These are phyloP conservation scores for Penicillium pulvis DNA, from an alignment of 495 filamentous ascomycete species.

Conservation along the genomic window DNA sequence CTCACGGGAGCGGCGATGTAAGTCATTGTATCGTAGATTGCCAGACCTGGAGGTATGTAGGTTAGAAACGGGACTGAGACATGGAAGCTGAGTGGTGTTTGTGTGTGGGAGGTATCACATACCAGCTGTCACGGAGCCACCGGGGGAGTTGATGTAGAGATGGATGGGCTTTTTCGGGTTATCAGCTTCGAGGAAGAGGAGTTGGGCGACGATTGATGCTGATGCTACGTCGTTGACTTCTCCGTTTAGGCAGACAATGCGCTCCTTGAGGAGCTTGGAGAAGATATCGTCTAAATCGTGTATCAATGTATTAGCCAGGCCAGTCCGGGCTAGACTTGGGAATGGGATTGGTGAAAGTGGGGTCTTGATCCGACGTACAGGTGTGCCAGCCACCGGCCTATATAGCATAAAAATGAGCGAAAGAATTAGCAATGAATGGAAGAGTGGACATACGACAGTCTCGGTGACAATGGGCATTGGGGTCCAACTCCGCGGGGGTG, in stretches of 20 bases:
- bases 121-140: slow-evolving; percentile 90
- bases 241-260: slow-evolving; percentile 94
- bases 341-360: not conserved
- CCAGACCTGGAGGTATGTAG: slow-evolving; percentile 58
- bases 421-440: too few relatives aligned
- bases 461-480: slow-evolving; percentile 77
- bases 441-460: slow-evolving; percentile 66
- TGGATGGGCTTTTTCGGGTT: slow-evolving; percentile 91
- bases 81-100: not conserved
- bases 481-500: slow-evolving; percentile 56
- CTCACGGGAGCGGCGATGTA: slow-evolving; percentile 91
- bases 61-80: not conserved
- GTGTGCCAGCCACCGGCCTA: slow-evolving; percentile 90
- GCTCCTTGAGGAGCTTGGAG: slow-evolving; percentile 81
- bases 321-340: slow-evolving; percentile 8
- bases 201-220: slow-evolving; percentile 89
- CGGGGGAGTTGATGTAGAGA: slow-evolving; percentile 97
- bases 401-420: not conserved
- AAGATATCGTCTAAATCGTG: slow-evolving; percentile 73
- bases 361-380: slow-evolving; percentile 55
- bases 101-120: slow-evolving; percentile 2
- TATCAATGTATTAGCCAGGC: slow-evolving; percentile 22
- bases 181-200: slow-evolving; percentile 97
- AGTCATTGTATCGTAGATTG: slow-evolving; percentile 98
- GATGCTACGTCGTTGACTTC: slow-evolving; percentile 85